Base-by-base conservation (phyloP, 306 rosid species). In the Vigna mungo region DNA sequence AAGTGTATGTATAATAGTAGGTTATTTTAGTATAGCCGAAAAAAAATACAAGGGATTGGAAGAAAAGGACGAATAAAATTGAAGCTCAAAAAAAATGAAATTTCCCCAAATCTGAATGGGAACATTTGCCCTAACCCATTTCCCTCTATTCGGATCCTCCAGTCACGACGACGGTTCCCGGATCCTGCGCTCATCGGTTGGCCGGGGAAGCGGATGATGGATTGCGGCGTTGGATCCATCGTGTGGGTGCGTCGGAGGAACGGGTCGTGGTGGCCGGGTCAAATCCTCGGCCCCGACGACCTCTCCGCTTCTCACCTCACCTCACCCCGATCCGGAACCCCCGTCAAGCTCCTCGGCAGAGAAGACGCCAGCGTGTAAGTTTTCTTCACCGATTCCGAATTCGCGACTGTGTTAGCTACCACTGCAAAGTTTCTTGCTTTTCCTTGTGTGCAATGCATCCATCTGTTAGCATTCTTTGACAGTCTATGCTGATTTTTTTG, bases 211-310 rank as follows among this genome's bases (percentile, higher is more conserved):
- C 51, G 36, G 23, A 64, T 20, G 71, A 80, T 74, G 75, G 84
- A 85, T 70, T 74, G 71, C 72, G 79, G 51, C 7, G 84, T 81
- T 13, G 88, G 88, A 74, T 85, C 88, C 67, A 85, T 85, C 61
- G 88, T 85, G 0, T 85, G 88, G 88, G 88, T 85, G 6, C 78
- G 85, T 7, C 81, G 85, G 49, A 18, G 88, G n/a, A 85, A 85
- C 76, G 88, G 88, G 55, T 85, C 88, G 36, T 85, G 88, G 88
- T 85, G 88, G 88, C 88, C 88, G 41, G 88, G 88, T 30, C 88
- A 85, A 81, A 85, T 85, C 16, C 67, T 85, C 1, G 84, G 76
- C 10, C 67, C 79, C 8, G 84, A 85, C 17, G 79, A 85, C n/a
- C 81, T 81, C 20, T 78, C 85, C 6, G 62, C 85, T 66, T 81